phyloP scores from a whole-genome alignment of 1,139 yeast species.

The Scheffersomyces illinoinensis region DNA sequence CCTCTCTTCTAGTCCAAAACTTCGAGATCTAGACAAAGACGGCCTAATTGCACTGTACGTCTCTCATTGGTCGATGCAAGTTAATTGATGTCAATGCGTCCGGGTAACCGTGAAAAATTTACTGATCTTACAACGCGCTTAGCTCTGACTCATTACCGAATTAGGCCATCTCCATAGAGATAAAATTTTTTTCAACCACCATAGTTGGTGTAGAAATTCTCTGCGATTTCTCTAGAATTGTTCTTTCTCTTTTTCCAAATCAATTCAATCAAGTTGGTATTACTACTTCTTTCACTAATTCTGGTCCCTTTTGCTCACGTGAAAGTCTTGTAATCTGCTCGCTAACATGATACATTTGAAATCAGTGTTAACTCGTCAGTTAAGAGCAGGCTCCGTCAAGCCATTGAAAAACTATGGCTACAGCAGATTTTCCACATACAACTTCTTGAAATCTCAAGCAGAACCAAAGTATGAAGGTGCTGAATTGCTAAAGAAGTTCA shows the following conservation, averaged over 20 bases:
- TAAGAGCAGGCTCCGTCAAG: conserved; percentile 7
- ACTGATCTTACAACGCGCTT: conserved; percentile 41
- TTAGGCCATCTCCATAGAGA: conserved; percentile 19
- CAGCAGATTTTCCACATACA: conserved; percentile 3
- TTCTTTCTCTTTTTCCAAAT: conserved; percentile 3
- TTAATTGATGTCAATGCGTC: background rate
- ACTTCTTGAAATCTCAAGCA: conserved; percentile 1
- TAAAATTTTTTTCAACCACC: conserved; percentile 12
- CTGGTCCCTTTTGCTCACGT: background rate
- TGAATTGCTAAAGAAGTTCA: conserved; percentile 47
- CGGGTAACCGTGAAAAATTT: conserved; percentile 19
- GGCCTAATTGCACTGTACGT: background rate
- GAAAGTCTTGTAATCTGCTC: background rate
- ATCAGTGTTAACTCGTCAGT: conserved; percentile 4
- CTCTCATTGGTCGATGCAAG: background rate
- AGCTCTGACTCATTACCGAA: conserved; percentile 37
- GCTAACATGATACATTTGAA: conserved; percentile 7
- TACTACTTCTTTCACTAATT: background rate
- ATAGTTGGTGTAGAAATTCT: conserved; percentile 6
- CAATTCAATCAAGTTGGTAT: background rate
- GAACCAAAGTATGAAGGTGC: conserved; percentile 53
- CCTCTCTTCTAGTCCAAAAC: background rate
- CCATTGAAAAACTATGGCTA: conserved; percentile 2
- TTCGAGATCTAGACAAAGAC: background rate
- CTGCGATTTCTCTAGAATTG: conserved; percentile 1